Percentiles rank a stretch among this genome's conserved stretches.
phyloP scores from a whole-genome alignment of 371 early-diverging fungal genomes.

The Funneliformis caledonium region DNA sequence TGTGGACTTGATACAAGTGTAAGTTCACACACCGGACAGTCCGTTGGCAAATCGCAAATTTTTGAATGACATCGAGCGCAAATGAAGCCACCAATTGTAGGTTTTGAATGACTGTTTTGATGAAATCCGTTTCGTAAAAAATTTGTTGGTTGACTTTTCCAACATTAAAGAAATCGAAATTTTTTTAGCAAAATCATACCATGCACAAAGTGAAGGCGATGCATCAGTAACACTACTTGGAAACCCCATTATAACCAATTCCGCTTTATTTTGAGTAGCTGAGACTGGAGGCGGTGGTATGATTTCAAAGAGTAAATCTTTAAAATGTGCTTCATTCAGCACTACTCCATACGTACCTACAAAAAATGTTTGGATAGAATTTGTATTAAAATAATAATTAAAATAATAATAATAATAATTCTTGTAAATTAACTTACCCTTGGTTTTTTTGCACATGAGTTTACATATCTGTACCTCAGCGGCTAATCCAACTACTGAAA shows the following conservation, averaged over 20 bases:
- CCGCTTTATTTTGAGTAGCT: slow-evolving; percentile 57
- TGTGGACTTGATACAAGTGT: slow-evolving; percentile 91
- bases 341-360: slow-evolving; percentile 84
- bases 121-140: neutral
- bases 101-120: slow-evolving; percentile 67
- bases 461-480: slow-evolving; percentile 92
- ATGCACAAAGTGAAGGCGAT: slow-evolving; percentile 80
- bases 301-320: slow-evolving; percentile 76
- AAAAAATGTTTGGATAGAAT: neutral
- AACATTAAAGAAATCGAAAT: neutral
- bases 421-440: slow-evolving; percentile 56
- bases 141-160: neutral
- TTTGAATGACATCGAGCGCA: slow-evolving; percentile 89
- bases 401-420: neutral
- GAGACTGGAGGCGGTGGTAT: slow-evolving; percentile 84
- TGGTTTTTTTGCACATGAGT: slow-evolving; percentile 72
- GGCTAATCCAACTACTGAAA: slow-evolving; percentile 84
- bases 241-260: slow-evolving; percentile 92
- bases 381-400: neutral
- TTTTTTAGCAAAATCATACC: slow-evolving; percentile 55
- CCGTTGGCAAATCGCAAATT: slow-evolving; percentile 90
- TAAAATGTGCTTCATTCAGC: slow-evolving; percentile 81
- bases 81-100: slow-evolving; percentile 78
- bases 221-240: slow-evolving; percentile 66
- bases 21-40: slow-evolving; percentile 92